A percentile compares a stretch with the other conserved stretches of the same genome.
Evolutionary conservation across 495 filamentous ascomycete species (phyloP).

Genomic region (Talaromyces trachyspermus): DNA sequence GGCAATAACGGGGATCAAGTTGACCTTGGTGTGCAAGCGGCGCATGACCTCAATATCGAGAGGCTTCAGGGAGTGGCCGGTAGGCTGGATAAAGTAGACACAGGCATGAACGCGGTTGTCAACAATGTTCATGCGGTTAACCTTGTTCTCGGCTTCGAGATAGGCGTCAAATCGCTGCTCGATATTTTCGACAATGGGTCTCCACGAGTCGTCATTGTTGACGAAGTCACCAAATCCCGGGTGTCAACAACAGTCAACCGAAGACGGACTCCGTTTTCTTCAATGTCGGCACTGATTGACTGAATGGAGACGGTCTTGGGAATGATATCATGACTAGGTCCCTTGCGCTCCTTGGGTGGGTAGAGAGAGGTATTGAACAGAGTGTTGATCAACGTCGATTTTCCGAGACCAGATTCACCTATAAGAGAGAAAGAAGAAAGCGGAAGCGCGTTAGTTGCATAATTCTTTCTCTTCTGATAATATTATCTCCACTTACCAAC

Average conservation of each 20-base stretch:
- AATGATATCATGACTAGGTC: conserved; percentile 92
- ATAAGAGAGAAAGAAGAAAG: too few relatives aligned
- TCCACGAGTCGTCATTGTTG: conserved; percentile 99
- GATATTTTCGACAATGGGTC: conserved; percentile 98
- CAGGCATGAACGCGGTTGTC: conserved; percentile 98
- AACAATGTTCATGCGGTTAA: conserved; percentile 98
- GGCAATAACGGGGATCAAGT: conserved; percentile 97
- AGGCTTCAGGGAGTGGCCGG: conserved; percentile 98
- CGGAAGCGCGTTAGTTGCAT: background rate
- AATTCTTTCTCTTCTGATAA: conserved; percentile 13
- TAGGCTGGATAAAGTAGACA: conserved; percentile 99
- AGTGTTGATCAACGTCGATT: conserved; percentile 98
- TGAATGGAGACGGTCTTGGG: conserved; percentile 99
- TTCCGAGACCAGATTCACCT: conserved; percentile 99
- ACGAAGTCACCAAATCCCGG: conserved; percentile 98
- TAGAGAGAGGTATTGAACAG: conserved; percentile 99
- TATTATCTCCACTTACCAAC: conserved; percentile 60
- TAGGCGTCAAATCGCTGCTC: conserved; percentile 98
- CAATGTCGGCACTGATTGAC: conserved; percentile 96
- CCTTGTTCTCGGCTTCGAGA: conserved; percentile 98
- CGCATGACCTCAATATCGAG: conserved; percentile 99
- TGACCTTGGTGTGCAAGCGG: conserved; percentile 98
- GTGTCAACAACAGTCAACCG: conserved; percentile 96
- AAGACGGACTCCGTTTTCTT: conserved; percentile 97
- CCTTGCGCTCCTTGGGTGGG: conserved; percentile 95